phyloP scores from a whole-genome alignment of 2,329 filamentous ascomycete genomes.

The Verticillium longisporum region DNA sequence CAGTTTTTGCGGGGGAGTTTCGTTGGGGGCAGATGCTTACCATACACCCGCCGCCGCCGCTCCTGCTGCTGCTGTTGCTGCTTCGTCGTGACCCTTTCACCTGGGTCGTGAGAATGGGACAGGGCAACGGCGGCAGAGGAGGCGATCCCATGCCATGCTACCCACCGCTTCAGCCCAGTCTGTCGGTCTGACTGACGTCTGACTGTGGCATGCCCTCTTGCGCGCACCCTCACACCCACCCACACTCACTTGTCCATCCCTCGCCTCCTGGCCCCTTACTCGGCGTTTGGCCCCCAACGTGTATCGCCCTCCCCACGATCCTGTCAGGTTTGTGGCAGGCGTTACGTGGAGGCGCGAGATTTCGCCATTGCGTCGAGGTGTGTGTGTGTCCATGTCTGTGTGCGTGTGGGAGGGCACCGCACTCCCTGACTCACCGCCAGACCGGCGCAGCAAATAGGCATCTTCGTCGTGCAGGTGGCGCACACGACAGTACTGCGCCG shows the following conservation, averaged over 20 bases:
- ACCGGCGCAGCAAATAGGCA: conserved; percentile 1
- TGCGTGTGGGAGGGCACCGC: background rate
- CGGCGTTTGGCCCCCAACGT: background rate
- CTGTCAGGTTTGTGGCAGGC: background rate
- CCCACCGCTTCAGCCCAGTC: background rate
- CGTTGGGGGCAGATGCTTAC: background rate
- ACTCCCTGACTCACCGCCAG: conserved; percentile 2
- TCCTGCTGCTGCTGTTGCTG: too few species aligned
- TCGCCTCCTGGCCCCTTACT: background rate
- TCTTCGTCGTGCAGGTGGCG: background rate
- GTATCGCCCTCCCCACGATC: background rate
- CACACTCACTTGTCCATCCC: background rate
- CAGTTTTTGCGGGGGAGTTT: background rate
- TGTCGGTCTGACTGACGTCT: too few species aligned
- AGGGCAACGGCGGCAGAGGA: background rate
- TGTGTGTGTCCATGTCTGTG: too few species aligned
- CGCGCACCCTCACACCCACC: background rate
- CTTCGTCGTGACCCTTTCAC: background rate
- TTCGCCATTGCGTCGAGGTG: background rate
- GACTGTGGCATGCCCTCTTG: too few species aligned
- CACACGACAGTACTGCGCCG: background rate
- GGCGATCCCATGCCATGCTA: background rate
- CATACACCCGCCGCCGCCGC: background rate
- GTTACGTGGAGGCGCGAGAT: background rate
- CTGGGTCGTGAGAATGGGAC: background rate